phyloP scores from a whole-genome alignment of 1,284 basidiomycete genomes.

The Sphaerobolus stellatus region DNA sequence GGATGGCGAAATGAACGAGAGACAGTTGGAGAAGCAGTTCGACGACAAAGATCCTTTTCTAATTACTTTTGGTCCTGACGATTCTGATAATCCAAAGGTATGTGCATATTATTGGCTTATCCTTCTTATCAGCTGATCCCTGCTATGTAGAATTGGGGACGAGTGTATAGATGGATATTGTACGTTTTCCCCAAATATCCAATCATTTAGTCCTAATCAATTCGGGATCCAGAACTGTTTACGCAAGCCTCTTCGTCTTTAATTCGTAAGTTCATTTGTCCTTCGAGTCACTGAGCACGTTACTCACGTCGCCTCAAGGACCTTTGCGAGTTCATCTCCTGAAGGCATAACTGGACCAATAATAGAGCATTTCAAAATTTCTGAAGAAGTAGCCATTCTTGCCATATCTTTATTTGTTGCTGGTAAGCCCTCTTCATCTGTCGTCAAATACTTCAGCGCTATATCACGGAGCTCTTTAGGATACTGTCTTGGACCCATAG shows the following conservation, averaged over 20 bases:
- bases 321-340: constrained; percentile 63
- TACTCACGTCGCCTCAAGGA: constrained; percentile 33
- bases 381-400: constrained; percentile 50
- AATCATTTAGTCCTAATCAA: neutral
- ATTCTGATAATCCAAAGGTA: constrained; percentile 45
- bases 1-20: too few species aligned
- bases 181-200: neutral
- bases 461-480: neutral
- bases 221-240: constrained; percentile 37
- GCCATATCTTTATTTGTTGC: constrained; percentile 55
- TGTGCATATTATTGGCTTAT: neutral
- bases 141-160: neutral
- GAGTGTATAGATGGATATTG: neutral
- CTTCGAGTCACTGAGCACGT: constrained; percentile 2
- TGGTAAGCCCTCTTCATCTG: too few species aligned
- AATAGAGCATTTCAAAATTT: constrained; percentile 54
- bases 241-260: constrained; percentile 63
- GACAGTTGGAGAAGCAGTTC: too few species aligned
- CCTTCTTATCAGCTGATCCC: neutral
- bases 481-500: constrained; percentile 60
- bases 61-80: constrained; percentile 38
- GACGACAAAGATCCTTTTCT: constrained; percentile 39
- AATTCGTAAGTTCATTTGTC: constrained; percentile 60
- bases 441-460: too few species aligned
- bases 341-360: constrained; percentile 48